These are phyloP conservation scores for Pulveroboletus sp. DNA, from an alignment of 768 basidiomycete genomes.

Conservation along the genomic window DNA sequence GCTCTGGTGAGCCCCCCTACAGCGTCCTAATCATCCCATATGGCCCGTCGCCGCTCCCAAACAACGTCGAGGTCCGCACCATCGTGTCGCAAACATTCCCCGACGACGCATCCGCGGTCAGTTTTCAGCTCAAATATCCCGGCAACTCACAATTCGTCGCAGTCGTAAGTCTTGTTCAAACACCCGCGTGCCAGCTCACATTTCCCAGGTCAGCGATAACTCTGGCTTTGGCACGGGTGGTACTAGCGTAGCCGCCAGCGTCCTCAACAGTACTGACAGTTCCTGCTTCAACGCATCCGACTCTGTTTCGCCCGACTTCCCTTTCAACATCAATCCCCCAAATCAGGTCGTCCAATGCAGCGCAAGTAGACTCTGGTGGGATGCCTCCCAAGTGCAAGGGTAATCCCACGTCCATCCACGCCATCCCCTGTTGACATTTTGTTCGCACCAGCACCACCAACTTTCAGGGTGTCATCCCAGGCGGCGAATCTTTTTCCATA, in stretches of 20 bases:
- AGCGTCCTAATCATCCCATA: conserved; percentile 63
- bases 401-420: conserved; percentile 26
- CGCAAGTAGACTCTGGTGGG: conserved; percentile 67
- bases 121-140: conserved; percentile 64
- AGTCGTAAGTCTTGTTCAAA: conserved; percentile 54
- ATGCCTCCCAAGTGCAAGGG: conserved; percentile 50
- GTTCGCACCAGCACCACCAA: conserved; percentile 43
- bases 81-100: conserved; percentile 57
- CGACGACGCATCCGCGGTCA: conserved; percentile 36
- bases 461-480: conserved; percentile 75
- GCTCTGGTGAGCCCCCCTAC: conserved; percentile 67
- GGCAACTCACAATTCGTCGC: conserved; percentile 71
- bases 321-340: conserved; percentile 58
- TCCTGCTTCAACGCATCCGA: conserved; percentile 57
- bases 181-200: neutral
- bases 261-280: conserved; percentile 46
- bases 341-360: conserved; percentile 67
- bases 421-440: neutral
- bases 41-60: conserved; percentile 59
- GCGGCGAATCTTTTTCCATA: conserved; percentile 71
- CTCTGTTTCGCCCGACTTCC: conserved; percentile 51
- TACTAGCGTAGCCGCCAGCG: conserved; percentile 64
- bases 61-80: conserved; percentile 60
- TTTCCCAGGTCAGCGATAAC: conserved; percentile 52
- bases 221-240: conserved; percentile 70